These are phyloP conservation scores for Ustilago cynodontis DNA, from an alignment of 1,284 basidiomycete species.

Conservation along the genomic window DNA sequence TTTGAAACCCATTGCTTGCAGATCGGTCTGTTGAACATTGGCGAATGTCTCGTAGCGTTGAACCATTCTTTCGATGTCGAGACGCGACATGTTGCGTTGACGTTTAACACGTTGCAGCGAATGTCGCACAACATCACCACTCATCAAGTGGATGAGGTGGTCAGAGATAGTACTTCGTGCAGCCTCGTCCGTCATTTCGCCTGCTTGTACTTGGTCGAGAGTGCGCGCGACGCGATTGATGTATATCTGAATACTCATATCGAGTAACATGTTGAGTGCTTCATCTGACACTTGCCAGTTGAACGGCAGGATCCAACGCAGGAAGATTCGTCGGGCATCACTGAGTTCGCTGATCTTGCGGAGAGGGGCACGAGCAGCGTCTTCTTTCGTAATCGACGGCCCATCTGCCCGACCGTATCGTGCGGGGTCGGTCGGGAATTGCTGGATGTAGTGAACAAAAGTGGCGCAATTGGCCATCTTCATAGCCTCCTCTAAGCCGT, in stretches of 20 bases:
- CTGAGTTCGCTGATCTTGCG: constrained; percentile 54
- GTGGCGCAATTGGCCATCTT: constrained; percentile 61
- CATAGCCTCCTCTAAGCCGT: constrained; percentile 51
- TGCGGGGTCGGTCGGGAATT: constrained; percentile 35
- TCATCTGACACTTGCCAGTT: constrained; percentile 44
- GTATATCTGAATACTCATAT: constrained; percentile 62
- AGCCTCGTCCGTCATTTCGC: constrained; percentile 33
- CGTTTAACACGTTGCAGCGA: constrained; percentile 37
- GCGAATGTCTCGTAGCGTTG: constrained; percentile 51
- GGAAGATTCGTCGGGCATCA: constrained; percentile 55
- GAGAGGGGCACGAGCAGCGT: constrained; percentile 31
- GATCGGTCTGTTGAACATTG: constrained; percentile 37
- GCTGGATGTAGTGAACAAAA: constrained; percentile 60
- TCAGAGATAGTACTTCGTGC: constrained; percentile 21
- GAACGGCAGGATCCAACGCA: constrained; percentile 53
- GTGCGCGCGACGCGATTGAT: constrained; percentile 45
- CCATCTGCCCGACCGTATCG: constrained; percentile 30
- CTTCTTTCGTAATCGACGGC: constrained; percentile 26
- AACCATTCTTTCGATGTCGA: constrained; percentile 38
- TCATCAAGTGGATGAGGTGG: constrained; percentile 43
- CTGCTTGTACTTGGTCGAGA: constrained; percentile 18
- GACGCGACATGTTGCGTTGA: constrained; percentile 38
- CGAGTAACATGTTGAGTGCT: constrained; percentile 52
- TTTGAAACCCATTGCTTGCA: constrained; percentile 34
- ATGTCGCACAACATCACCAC: constrained; percentile 40